Base-by-base conservation (phyloP, 2,329 filamentous ascomycete genomes). In the Trichoderma sp. region DNA sequence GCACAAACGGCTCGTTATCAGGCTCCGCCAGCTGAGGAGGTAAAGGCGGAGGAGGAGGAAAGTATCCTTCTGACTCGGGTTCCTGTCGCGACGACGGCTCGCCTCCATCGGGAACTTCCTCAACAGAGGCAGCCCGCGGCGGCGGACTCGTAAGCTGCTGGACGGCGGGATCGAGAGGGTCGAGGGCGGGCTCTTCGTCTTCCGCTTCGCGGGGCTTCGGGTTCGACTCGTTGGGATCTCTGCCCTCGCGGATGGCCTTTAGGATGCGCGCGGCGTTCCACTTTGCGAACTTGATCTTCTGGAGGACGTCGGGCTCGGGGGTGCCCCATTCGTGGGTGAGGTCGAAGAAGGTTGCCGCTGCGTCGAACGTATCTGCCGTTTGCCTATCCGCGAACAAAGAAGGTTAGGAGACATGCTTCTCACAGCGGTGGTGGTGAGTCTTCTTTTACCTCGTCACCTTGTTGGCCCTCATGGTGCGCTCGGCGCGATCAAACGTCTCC, bases 271-370 rank as follows among this genome's bases (percentile, higher is more conserved):
- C 81, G 2, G 94, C 93, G 76, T 98, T 96, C 84, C 92, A 99
- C 77, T 98, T 99, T 48, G 94, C 93, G 75, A 92, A 99, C 76
- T 96, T 97, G 78, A 94, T 92, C 81, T 97, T 98, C 63, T 92
- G 86, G 45, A 88, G 83, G 21, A 89, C 87, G 73, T 98, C 93
- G 1, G 85, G 78, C 41, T 96, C 91, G 12, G 89, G 80, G 0
- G 85, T 78, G 6, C 88, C 89, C 93, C 94, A 99, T 72, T 97
- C 90, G 68, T 89, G 89, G 64, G 92, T 85, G 5, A 98, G 82
- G 70, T 97, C 92, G 72, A 98, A 88, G 76, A 99, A 98, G 0
- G 93, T 96, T 0, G 92, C 89, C 0, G 95, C 92, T 1, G 96
- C 95, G 74, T 93, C 90, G 70, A 98, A 96, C 0, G 93, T 98